Evolutionary conservation across 2,329 filamentous ascomycete genomes (phyloP), one percentile per base, ranked within the genome.

Genomic region (Harringtonia lauricola): DNA sequence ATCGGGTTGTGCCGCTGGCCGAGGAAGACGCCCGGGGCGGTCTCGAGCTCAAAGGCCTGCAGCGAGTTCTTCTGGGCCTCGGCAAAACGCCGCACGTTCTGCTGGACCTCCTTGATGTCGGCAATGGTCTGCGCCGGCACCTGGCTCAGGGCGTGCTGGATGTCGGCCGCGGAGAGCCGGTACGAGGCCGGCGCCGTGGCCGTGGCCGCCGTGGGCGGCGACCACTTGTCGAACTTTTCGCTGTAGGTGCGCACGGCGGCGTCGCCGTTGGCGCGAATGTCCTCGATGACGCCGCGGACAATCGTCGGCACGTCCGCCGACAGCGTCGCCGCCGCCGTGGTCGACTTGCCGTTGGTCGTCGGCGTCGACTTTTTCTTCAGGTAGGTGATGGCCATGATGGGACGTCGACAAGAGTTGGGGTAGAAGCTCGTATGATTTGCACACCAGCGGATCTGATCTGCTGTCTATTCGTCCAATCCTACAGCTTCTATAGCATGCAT

Each of bases 181-280:
- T 73, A 75, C 1, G 61, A 64, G 1, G 53, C 30, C 0, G 71
- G 71, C 7, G 24, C 6, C 24, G 24, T 26, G 24, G 24, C 24
- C 24, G 24, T 26, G 24, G 24, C 24, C 24, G 24, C 24, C 24
- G 24, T 26, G 7, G 24, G 24, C 24, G 24, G 24, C 2, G 61
- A 62, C 71, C 72, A 76, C 45, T 68, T 67, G 53, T 75, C 71
- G 45, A 75, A 76, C 48, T 71, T 68, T 42, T 71, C 63, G 1
- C 66, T 70, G 53, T 73, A 74, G 1, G 50, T 52, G 2, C 67
- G 59, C 4, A 75, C 69, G 0, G 71, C 70, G 1, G 52, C 47
- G 45, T 76, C 71, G 4, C 71, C 71, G 19, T 68, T 61, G 4
- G 46, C 43, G 1, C 66, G 60, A 46, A 75, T 67, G 28, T 65